Base-by-base conservation (phyloP, 75 land plant genomes). In the Picea sitchensis region DNA sequence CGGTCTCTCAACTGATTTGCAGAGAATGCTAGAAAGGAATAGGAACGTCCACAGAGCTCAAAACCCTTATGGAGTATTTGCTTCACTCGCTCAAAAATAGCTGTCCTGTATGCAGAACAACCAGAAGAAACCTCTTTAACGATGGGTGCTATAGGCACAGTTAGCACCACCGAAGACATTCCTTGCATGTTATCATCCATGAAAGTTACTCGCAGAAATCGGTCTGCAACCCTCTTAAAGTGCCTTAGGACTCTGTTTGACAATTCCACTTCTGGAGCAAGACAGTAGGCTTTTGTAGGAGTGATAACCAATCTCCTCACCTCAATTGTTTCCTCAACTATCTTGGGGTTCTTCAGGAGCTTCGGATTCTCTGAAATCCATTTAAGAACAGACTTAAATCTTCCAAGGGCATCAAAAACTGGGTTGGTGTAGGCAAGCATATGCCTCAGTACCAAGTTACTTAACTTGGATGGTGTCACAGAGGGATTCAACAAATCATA, bases 231-330 rank as follows among this genome's bases (percentile, higher is more conserved):
- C 20, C 77, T 67, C 41, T 81, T 87, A 61, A 83, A 96, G 47
- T 90, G 56, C 36, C 99, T 78, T 1, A 95, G 71, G 58, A 96
- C 98, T 61, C 99, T 82, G 73, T 96, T 96, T 3, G 99, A 95
- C 14, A 92, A 84, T 59, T 96, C 99, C 34, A 90, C 81, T 79
- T 90, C 96, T 32, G 98, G 98, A 32, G 89, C 90, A 56, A 88
- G 84, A 79, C 99, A 96, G 64, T 92, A 90, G 2, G 98, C 99
- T 84, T 82, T 91, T 5, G 99, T 88, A 11, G 99, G 99, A 59
- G 99, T 96, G 14, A 96, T 79, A 3, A 95, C 79, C 80, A 96
- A 65, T 71, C 98, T 85, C 80, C 94, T 75, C 0, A 96, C 87
- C 78, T 87, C 87, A 20, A 88, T 86, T 68, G 77, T 79, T 59